Conservation (phyloP, 805 yeast species). For the Wickerhamiella occidentalis region DNA sequence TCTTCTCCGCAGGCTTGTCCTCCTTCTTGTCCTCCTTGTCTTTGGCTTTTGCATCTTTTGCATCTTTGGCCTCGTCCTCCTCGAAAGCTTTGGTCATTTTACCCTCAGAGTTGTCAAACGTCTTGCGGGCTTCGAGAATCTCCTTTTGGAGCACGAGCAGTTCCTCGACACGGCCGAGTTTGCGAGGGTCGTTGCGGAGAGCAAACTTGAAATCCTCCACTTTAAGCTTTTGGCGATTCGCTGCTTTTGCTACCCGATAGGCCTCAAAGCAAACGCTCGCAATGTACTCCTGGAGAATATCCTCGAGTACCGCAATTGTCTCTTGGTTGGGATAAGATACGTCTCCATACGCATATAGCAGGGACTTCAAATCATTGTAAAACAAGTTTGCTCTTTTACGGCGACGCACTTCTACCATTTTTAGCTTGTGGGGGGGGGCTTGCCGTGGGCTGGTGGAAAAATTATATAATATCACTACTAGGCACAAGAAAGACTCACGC, state of each 20-base stretch:
- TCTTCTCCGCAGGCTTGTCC: constrained; percentile 23
- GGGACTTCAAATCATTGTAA: constrained; percentile 38
- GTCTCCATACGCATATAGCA: constrained; percentile 65
- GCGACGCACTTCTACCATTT: constrained; percentile 6
- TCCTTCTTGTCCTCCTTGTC: constrained; percentile 19
- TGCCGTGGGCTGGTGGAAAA: not conserved
- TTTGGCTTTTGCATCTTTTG: constrained; percentile 16
- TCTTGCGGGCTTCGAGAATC: constrained; percentile 53
- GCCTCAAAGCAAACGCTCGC: constrained; percentile 50
- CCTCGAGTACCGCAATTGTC: constrained; percentile 55
- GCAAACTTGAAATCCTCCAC: constrained; percentile 66
- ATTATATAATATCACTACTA: not conserved
- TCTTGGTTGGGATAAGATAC: constrained; percentile 54
- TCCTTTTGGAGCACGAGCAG: constrained; percentile 46
- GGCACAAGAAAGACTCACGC: too few relatives aligned
- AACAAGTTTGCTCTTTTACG: constrained; percentile 23
- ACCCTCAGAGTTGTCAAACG: constrained; percentile 53
- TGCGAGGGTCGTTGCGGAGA: constrained; percentile 49
- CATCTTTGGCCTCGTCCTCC: constrained; percentile 25
- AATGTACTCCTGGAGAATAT: constrained; percentile 50
- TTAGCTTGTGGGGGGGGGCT: too few relatives aligned
- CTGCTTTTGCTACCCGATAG: constrained; percentile 37
- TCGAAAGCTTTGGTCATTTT: constrained; percentile 22
- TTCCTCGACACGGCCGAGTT: constrained; percentile 59
- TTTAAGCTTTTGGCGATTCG: constrained; percentile 48